Evolutionary conservation across 805 yeast genomes (phyloP), one percentile per base, ranked within the genome.

Genomic region (Ogataea nonfermentans): DNA sequence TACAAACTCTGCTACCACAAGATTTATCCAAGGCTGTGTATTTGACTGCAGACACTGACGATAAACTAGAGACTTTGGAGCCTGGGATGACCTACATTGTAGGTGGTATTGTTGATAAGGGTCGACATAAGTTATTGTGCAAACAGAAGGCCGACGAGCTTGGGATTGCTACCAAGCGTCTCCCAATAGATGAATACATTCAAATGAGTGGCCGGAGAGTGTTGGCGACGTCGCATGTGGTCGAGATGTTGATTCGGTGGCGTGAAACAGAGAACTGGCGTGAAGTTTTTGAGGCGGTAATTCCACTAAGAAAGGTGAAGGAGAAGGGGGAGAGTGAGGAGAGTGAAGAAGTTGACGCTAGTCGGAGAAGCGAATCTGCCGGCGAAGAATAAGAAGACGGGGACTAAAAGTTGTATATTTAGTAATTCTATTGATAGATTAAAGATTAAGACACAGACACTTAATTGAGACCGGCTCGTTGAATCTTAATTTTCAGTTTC

Each of bases 91-190:
- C 95, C 0, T 91, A 91, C 52, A 78, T 91, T 29, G 79, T 91
- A 35, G 99, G 99, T 8, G 99, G 98, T 0, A 91, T 91, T 41
- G 98, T 91, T 3, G 99, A 91, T 61, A 91, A 91, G 61, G 95
- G 95, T 44, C 75, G 98, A 52, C 82, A 89, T 65, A 86, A 87
- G 62, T 70, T 72, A 47, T 62, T 91, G 24, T 91, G 99, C 60
- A 71, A 77, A 33, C 73, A 84, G 47, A 93, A 90, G 61, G 98
- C 98, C 1, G 73, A 79, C 48, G 65, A 70, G 42, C 63, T 85
- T 49, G 88, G 90, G 0, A 69, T 91, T 13, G 60, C 70, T 29
- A 85, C 93, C 2, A 90, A 80, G 16, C 74, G 86, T 54, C 70
- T 91, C 36, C 99, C 99, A 4, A 87, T 91, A 40, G 95, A 81